phyloP scores from a whole-genome alignment of 352 stramenopile species.

The Globisporangium takayamanum region DNA sequence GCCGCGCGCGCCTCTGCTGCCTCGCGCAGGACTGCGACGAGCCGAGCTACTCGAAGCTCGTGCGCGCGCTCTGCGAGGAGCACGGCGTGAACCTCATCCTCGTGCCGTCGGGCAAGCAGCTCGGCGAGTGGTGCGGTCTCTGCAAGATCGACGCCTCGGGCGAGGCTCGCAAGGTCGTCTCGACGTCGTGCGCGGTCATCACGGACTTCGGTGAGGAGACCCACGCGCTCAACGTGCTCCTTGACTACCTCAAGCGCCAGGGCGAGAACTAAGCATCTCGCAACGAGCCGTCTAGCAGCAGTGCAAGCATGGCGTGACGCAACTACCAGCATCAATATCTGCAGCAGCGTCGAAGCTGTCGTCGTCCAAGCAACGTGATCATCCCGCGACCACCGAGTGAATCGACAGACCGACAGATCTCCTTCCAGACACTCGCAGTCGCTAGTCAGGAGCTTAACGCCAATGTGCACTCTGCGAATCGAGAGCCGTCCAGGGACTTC shows the following conservation, averaged over 20 bases:
- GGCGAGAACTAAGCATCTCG: slow-evolving; percentile 73
- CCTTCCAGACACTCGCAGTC: slow-evolving; percentile 6
- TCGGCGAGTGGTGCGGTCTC: slow-evolving; percentile 98
- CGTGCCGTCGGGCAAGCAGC: slow-evolving; percentile 92
- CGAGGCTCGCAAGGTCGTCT: slow-evolving; percentile 98
- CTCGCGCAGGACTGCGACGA: slow-evolving; percentile 99
- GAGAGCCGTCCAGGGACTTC: slow-evolving; percentile 21
- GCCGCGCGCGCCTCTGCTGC: slow-evolving; percentile 97
- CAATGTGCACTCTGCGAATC: background rate
- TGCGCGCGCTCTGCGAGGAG: slow-evolving; percentile 94
- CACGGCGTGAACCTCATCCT: slow-evolving; percentile 93
- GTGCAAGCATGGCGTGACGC: slow-evolving; percentile 8
- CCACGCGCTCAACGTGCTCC: slow-evolving; percentile 95
- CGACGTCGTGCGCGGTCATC: slow-evolving; percentile 97
- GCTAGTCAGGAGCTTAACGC: background rate
- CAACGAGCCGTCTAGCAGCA: slow-evolving; percentile 17
- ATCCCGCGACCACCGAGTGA: too few species aligned
- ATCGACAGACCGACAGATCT: too few species aligned
- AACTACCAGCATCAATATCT: background rate
- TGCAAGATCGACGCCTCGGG: slow-evolving; percentile 98
- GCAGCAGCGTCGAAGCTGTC: background rate
- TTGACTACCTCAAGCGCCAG: slow-evolving; percentile 98
- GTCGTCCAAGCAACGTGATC: background rate
- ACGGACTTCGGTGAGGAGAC: slow-evolving; percentile 99
- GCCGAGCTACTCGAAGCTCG: slow-evolving; percentile 99